Conservation (phyloP, 2,329 filamentous ascomycete genomes). For the Pyrenophora seminiperda region DNA sequence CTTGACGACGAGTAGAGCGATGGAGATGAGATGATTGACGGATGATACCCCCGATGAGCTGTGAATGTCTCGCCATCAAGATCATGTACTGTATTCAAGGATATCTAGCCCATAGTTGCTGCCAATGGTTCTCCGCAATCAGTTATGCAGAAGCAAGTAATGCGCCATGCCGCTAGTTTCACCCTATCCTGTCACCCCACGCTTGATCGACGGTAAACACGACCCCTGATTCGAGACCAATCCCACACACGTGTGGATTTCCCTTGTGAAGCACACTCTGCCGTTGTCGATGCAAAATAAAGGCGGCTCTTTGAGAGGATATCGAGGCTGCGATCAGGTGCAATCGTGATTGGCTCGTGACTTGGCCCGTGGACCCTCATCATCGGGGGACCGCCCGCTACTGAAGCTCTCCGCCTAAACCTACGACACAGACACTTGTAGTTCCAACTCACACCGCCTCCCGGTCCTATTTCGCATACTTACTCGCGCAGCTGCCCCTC, state of each 20-base stretch:
- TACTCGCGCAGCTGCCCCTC: constrained; percentile 17
- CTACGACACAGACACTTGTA: constrained; percentile 18
- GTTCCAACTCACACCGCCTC: constrained; percentile 21
- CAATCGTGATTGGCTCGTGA: constrained; percentile 15
- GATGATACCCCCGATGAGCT: constrained; percentile 12
- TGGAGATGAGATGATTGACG: neutral
- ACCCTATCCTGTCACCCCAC: constrained; percentile 10
- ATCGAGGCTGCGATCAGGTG: constrained; percentile 8
- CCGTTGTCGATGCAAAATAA: neutral
- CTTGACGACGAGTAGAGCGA: constrained; percentile 28
- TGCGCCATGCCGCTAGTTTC: constrained; percentile 9
- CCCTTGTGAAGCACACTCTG: constrained; percentile 1
- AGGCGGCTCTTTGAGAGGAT: neutral
- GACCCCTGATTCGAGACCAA: constrained; percentile 10
- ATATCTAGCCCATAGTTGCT: neutral
- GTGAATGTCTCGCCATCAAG: neutral
- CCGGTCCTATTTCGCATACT: constrained; percentile 16
- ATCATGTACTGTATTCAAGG: neutral
- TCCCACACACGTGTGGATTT: neutral
- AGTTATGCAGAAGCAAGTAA: constrained; percentile 1
- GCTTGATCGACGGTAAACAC: constrained; percentile 11
- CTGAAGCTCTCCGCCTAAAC: constrained; percentile 20
- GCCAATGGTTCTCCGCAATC: too few relatives aligned
- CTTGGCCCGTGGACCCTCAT: constrained; percentile 10
- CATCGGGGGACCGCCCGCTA: constrained; percentile 11